A percentile compares a stretch with the other conserved stretches of the same genome.
Evolutionary conservation across 352 stramenopile genomes (phyloP).

Genomic region (Phytophthora constricta): DNA sequence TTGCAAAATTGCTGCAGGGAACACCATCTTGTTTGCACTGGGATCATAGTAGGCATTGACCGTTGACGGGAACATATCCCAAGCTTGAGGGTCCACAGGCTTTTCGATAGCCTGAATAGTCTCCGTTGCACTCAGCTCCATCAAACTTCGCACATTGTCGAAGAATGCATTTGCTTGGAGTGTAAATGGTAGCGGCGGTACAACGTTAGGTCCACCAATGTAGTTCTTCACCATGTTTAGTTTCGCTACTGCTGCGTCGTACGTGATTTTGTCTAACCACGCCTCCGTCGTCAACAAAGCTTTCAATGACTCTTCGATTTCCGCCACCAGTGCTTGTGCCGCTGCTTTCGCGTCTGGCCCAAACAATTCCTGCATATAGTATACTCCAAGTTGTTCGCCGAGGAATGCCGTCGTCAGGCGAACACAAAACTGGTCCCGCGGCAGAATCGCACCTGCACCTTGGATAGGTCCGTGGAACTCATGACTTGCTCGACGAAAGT

Average conservation of each 20-base stretch:
- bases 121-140: slow-evolving; percentile 35
- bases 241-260: slow-evolving; percentile 87
- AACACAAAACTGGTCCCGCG: slow-evolving; percentile 66
- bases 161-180: slow-evolving; percentile 59
- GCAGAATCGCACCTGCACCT: slow-evolving; percentile 34
- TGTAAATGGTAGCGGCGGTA: slow-evolving; percentile 60
- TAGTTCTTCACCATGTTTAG: slow-evolving; percentile 87
- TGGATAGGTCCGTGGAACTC: slow-evolving; percentile 55
- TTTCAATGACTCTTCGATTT: slow-evolving; percentile 87
- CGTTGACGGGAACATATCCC: slow-evolving; percentile 92
- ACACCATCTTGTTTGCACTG: slow-evolving; percentile 91
- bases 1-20: slow-evolving; percentile 94
- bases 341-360: slow-evolving; percentile 73
- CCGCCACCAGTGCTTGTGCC: slow-evolving; percentile 81
- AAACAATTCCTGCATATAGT: slow-evolving; percentile 92
- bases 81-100: slow-evolving; percentile 61
- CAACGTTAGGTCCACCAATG: slow-evolving; percentile 62
- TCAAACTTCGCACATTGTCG: slow-evolving; percentile 56
- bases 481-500: slow-evolving; percentile 57
- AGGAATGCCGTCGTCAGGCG: slow-evolving; percentile 80
- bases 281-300: slow-evolving; percentile 79
- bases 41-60: slow-evolving; percentile 90
- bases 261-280: slow-evolving; percentile 90
- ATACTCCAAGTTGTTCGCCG: slow-evolving; percentile 87
- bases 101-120: slow-evolving; percentile 45